Percentiles rank a stretch among this genome's conserved stretches.
Evolutionary conservation across 257 asterid species (phyloP).

Genomic region (Hygrophila difformis): DNA sequence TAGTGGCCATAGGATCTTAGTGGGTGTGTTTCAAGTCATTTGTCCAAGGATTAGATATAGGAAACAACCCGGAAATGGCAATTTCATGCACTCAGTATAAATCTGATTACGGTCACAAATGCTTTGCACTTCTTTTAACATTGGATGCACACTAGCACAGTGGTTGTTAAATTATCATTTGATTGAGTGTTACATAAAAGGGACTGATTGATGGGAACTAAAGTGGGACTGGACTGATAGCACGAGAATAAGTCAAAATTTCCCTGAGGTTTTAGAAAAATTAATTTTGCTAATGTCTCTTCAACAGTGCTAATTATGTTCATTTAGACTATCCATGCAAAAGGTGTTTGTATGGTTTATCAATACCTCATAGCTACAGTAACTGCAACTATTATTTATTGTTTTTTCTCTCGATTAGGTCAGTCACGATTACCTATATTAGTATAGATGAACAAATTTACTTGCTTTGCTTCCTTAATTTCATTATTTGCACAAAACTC

Average conservation of each 20-base stretch:
- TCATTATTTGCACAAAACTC: neutral
- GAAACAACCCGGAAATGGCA: conserved; percentile 19
- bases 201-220: too few relatives aligned
- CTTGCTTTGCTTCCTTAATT: neutral
- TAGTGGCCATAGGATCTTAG: neutral
- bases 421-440: neutral
- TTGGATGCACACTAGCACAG: neutral
- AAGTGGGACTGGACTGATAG: conserved; percentile 17
- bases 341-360: neutral
- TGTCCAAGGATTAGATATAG: neutral
- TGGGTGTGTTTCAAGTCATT: too few relatives aligned
- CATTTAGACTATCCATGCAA: conserved; percentile 7
- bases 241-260: conserved; percentile 1
- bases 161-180: neutral
- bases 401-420: too few relatives aligned
- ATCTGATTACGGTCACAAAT: conserved; percentile 7
- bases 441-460: neutral
- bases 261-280: neutral
- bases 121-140: neutral
- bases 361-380: neutral
- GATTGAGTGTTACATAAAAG: neutral
- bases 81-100: conserved; percentile 1
- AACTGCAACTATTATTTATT: neutral
- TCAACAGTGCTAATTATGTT: neutral
- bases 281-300: neutral